Percentiles rank a stretch among this genome's conserved stretches.
These are phyloP conservation scores for Candida koratica DNA, from an alignment of 805 yeast species.

Conservation along the genomic window DNA sequence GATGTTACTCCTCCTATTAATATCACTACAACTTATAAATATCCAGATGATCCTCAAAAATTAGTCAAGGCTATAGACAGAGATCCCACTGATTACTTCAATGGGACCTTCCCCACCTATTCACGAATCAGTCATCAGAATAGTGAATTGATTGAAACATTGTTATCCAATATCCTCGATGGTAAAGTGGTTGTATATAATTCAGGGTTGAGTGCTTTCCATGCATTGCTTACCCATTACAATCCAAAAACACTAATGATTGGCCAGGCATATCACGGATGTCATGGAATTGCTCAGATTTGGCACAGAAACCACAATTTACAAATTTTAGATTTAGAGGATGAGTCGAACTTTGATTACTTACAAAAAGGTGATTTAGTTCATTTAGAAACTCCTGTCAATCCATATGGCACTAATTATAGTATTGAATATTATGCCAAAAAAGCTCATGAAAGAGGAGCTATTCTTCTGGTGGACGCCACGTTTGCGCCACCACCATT, in stretches of 20 bases:
- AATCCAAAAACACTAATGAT: constrained; percentile 74
- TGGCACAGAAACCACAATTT: constrained; percentile 58
- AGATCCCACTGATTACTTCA: constrained; percentile 13
- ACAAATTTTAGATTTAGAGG: constrained; percentile 36
- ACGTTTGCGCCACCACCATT: constrained; percentile 95
- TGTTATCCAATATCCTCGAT: constrained; percentile 55
- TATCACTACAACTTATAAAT: constrained; percentile 73
- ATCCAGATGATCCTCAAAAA: constrained; percentile 55
- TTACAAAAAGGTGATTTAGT: constrained; percentile 66
- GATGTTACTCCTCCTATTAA: constrained; percentile 81
- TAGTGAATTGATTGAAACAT: constrained; percentile 60
- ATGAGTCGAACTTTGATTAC: constrained; percentile 36
- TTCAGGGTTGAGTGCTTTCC: constrained; percentile 79
- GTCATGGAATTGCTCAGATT: constrained; percentile 64
- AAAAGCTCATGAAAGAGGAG: constrained; percentile 75
- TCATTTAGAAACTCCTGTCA: constrained; percentile 84
- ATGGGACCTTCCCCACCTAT: constrained; percentile 33
- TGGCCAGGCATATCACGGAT: constrained; percentile 84
- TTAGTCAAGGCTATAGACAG: constrained; percentile 41
- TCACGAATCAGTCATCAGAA: constrained; percentile 77
- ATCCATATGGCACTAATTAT: constrained; percentile 69
- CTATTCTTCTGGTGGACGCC: constrained; percentile 68
- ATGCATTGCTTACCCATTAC: constrained; percentile 63
- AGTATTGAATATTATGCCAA: constrained; percentile 63
- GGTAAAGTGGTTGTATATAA: constrained; percentile 67